phyloP scores from a whole-genome alignment of 805 yeast species.

The Starmerella sp. region DNA sequence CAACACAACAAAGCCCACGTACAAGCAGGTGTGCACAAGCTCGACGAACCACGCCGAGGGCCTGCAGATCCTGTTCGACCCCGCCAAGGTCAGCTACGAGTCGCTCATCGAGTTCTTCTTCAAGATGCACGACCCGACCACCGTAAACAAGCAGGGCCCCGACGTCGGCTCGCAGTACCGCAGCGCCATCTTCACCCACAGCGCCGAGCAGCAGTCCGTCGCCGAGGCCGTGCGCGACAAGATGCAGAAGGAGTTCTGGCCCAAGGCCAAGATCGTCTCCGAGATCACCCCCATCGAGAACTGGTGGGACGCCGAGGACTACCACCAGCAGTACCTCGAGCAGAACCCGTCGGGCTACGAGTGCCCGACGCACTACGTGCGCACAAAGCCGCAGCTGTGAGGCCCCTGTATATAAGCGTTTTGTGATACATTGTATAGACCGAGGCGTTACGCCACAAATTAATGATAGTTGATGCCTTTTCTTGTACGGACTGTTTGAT shows the following conservation, averaged over 20 bases:
- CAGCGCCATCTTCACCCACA: slow-evolving; percentile 62
- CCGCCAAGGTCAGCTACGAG: slow-evolving; percentile 43
- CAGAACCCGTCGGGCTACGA: slow-evolving; percentile 80
- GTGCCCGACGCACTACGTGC: slow-evolving; percentile 77
- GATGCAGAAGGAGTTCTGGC: slow-evolving; percentile 62
- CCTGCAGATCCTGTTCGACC: slow-evolving; percentile 73
- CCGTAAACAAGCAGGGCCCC: slow-evolving; percentile 70
- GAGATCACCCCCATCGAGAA: slow-evolving; percentile 51
- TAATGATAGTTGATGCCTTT: no score
- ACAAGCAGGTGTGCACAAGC: slow-evolving; percentile 65
- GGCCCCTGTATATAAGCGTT: no score
- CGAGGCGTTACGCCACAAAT: no score
- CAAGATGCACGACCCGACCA: slow-evolving; percentile 90
- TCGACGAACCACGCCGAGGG: slow-evolving; percentile 76
- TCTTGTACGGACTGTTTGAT: no score
- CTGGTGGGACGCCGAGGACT: slow-evolving; percentile 92
- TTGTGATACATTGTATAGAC: no score
- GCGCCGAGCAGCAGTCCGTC: slow-evolving; percentile 37
- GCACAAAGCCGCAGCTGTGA: slow-evolving; percentile 40
- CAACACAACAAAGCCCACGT: slow-evolving; percentile 38
- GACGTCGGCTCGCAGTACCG: slow-evolving; percentile 86
- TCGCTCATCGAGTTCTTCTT: slow-evolving; percentile 75
- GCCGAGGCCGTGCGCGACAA: slow-evolving; percentile 39
- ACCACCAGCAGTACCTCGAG: slow-evolving; percentile 73
- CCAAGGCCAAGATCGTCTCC: slow-evolving; percentile 55